Evolutionary conservation across 768 basidiomycete species (phyloP), one percentile per base, ranked within the genome.

Genomic region (Mycena maculata): DNA sequence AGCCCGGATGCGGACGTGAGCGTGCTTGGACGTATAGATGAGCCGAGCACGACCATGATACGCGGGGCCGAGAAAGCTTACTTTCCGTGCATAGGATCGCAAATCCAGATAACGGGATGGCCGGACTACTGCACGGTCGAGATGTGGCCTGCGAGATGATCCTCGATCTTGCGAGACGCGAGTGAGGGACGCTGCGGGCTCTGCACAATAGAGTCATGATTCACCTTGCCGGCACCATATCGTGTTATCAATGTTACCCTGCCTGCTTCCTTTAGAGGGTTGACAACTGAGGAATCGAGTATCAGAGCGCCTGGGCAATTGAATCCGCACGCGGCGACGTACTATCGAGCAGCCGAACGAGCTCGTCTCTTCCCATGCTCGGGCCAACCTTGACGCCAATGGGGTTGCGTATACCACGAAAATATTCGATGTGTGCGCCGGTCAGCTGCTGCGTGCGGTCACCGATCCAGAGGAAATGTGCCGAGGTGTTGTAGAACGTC

Each of bases 21-120:
- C 2, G 96, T 98, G 81, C 94, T 97, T 67, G 18, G 44, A 22
- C 31, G 33, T n/a, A n/a, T n/a, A n/a, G 22, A 52, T n/a, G 41
- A 16, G 13, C 9, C 6, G 41, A 16, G 41, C 41, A 15, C 16
- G 20, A 36, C 33, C 33, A 36, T n/a, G n/a, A n/a, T n/a, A 36
- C 6, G 6, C 33, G 33, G 8, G 33, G 6, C 13, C 13, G 33
- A 36, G 13, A 6, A 36, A 6, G 13, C 93, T 72, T 74, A 95
- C 95, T 98, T 98, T 82, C 96, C 97, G 72, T 99, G 97, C 97
- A 99, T 99, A 3, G 96, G 96, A 79, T 99, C 98, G 74, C 94
- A 96, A 54, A 96, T 87, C 95, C 96, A 99, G 11, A 91, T 88
- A 3, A 98, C 96, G 1, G 93, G 92, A 75, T 99, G 96, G 0